Evolutionary conservation across 306 rosid species (phyloP), one percentile per base, ranked within the genome.

Genomic region (Prunus persica): DNA sequence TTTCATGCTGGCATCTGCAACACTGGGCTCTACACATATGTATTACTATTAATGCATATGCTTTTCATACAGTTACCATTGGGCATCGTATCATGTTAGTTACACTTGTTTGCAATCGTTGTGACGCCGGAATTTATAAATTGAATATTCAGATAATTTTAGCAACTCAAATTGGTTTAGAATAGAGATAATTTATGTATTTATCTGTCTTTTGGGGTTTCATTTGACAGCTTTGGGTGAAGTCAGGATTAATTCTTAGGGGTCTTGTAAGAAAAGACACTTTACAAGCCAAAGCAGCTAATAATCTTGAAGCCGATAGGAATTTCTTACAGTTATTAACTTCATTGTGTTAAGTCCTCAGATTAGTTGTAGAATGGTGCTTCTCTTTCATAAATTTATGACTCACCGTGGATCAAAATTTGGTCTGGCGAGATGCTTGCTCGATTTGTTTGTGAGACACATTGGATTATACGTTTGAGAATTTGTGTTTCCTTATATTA

Each of bases 1-100:
- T 34, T 22, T 34, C n/a, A 55, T 12, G 75, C 51, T 55, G 50
- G 51, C 51, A 54, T 71, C 76, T 34, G 65, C 65, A 20, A 55
- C 65, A 54, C 65, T 20, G 76, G 52, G 34, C 51, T 20, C 75
- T 54, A 18, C 62, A 50, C 2, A 16, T 50, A 32, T n/a, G 34
- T 51, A n/a, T 30, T 5, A 34, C 41, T 34, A 1, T 34, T 11
- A 71, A 55, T 3, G 50, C 34, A 56, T 5, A 3, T 30, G 30
- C 16, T 34, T 34, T 64, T 65, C 47, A 34, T 32, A 22, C 69
- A 34, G 16, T 65, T 65, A 65, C 12, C 19, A 65, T 65, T 65
- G 47, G 69, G 14, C 38, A 34, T 34, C 15, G 49, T 65, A 9
- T 25, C 69, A 65, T 24, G 38, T 65, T 32, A 34, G 49, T 65